phyloP scores from a whole-genome alignment of 768 basidiomycete species.

The Xerocomus brunneocitrinus region DNA sequence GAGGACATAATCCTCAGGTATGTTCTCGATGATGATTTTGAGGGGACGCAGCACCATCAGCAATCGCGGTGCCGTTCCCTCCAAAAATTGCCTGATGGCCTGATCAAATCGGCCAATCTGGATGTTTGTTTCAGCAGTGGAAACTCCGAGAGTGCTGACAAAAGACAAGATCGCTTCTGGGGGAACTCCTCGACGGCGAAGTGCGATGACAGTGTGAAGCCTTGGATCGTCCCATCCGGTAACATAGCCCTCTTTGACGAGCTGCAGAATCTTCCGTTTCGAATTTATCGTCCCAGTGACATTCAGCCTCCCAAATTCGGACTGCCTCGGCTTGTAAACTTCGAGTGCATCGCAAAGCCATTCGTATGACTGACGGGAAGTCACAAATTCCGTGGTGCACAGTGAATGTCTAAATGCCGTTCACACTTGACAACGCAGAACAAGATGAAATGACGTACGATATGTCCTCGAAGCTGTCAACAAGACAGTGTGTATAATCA shows the following conservation, averaged over 20 bases:
- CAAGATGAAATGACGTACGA: conserved; percentile 57
- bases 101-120: conserved; percentile 90
- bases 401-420: conserved; percentile 73
- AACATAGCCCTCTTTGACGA: conserved; percentile 83
- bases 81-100: conserved; percentile 81
- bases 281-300: conserved; percentile 95
- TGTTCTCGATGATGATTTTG: conserved; percentile 87
- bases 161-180: conserved; percentile 93
- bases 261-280: conserved; percentile 87
- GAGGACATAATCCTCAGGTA: conserved; percentile 78
- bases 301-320: conserved; percentile 91
- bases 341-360: conserved; percentile 99
- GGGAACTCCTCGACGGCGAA: conserved; percentile 93
- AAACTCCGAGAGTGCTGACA: conserved; percentile 92
- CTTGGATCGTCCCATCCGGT: conserved; percentile 97
- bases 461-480: conserved; percentile 98
- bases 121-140: conserved; percentile 77
- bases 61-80: conserved; percentile 80
- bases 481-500: conserved; percentile 97
- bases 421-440: neutral
- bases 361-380: conserved; percentile 94
- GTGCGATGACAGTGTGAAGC: conserved; percentile 92
- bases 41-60: conserved; percentile 89
- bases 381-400: conserved; percentile 94
- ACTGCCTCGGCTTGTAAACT: conserved; percentile 95